Conservation (phyloP, 805 yeast genomes). For the Wickerhamomyces hampshirensis region DNA sequence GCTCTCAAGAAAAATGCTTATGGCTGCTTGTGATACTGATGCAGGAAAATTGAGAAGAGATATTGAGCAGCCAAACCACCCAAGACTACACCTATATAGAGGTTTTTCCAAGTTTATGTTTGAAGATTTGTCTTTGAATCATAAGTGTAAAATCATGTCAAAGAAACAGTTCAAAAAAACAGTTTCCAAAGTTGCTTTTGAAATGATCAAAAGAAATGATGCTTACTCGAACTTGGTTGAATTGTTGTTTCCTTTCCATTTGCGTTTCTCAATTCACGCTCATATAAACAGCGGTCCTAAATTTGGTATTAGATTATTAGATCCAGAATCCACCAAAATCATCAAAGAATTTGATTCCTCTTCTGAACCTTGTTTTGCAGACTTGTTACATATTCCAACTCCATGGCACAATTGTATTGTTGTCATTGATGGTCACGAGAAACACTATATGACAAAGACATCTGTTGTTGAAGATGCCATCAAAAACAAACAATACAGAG, state of each 20-base stretch:
- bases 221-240: conserved; percentile 63
- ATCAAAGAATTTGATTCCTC: conserved; percentile 36
- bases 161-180: conserved; percentile 42
- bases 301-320: conserved; percentile 48
- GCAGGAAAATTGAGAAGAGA: conserved; percentile 67
- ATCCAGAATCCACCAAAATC: conserved; percentile 38
- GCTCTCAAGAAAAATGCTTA: conserved; percentile 34
- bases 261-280: conserved; percentile 58
- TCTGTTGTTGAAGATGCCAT: conserved; percentile 33
- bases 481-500: conserved; percentile 28
- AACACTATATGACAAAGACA: conserved; percentile 32
- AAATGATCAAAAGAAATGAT: conserved; percentile 61
- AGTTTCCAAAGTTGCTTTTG: conserved; percentile 52
- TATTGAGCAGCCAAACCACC: conserved; percentile 49
- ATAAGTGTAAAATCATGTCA: conserved; percentile 34
- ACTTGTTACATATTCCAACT: conserved; percentile 56
- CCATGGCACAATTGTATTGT: conserved; percentile 63
- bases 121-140: conserved; percentile 47
- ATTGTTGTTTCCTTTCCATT: conserved; percentile 51
- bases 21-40: conserved; percentile 43
- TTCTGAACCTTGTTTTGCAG: conserved; percentile 43
- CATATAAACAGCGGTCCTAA: conserved; percentile 58
- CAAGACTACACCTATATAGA: conserved; percentile 47
- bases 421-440: conserved; percentile 32
- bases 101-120: conserved; percentile 58